Evolutionary conservation across 1,139 yeast genomes (phyloP).

Genomic region (Lodderomyces elongisporus): DNA sequence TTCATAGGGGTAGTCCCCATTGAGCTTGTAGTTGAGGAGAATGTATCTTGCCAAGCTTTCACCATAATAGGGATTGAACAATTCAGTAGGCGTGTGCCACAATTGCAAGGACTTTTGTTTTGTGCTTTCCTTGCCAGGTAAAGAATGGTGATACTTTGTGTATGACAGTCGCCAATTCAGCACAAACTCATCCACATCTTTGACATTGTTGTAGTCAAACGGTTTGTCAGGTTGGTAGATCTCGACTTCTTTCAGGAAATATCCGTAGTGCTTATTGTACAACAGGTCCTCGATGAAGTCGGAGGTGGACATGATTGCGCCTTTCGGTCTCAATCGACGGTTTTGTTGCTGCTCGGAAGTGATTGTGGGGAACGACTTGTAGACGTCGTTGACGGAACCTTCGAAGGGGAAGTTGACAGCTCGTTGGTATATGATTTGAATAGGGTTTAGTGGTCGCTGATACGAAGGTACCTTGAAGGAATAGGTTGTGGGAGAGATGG

Average conservation of each 20-base stretch:
- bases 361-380: slow-evolving; percentile 33
- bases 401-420: slow-evolving; percentile 45
- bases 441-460: slow-evolving; percentile 25
- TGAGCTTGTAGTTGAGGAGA: slow-evolving; percentile 61
- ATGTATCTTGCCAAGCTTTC: slow-evolving; percentile 77
- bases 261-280: slow-evolving; percentile 78
- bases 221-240: slow-evolving; percentile 64
- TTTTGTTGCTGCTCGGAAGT: slow-evolving; percentile 46
- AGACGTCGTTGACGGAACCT: slow-evolving; percentile 38
- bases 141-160: no score
- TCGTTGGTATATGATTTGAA: slow-evolving; percentile 37
- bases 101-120: slow-evolving; percentile 45
- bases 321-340: slow-evolving; percentile 48
- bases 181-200: slow-evolving; percentile 67
- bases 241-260: slow-evolving; percentile 73
- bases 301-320: slow-evolving; percentile 63
- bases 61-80: slow-evolving; percentile 80
- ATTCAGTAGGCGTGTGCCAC: slow-evolving; percentile 90
- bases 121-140: no score
- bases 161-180: slow-evolving; percentile 67
- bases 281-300: slow-evolving; percentile 84
- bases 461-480: slow-evolving; percentile 39
- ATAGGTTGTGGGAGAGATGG: slow-evolving; percentile 45
- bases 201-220: slow-evolving; percentile 53
- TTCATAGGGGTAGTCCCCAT: slow-evolving; percentile 54